Conservation (phyloP, 192 early-diverging fungal genomes). For the Coemansia sp. region DNA sequence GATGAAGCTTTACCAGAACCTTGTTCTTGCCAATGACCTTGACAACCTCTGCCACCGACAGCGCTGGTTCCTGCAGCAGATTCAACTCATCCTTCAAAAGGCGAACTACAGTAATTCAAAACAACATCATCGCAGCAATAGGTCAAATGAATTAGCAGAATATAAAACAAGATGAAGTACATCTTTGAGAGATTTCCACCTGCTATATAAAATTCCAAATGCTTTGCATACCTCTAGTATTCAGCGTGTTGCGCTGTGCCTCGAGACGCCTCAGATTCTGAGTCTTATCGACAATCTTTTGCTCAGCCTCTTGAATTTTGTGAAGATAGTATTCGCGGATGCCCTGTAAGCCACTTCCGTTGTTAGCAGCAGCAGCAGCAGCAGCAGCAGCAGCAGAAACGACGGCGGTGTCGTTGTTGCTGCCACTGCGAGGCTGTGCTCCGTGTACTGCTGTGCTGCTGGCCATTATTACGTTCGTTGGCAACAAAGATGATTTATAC, state of each 20-base stretch:
- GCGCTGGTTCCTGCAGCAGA: slow-evolving; percentile 94
- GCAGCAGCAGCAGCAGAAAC: no score
- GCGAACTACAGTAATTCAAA: slow-evolving; percentile 67
- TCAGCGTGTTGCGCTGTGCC: slow-evolving; percentile 96
- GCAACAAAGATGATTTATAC: not conserved
- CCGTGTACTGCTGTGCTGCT: slow-evolving; percentile 38
- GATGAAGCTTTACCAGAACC: slow-evolving; percentile 86
- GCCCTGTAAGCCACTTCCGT: slow-evolving; percentile 23
- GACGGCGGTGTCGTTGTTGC: not conserved
- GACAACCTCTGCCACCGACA: slow-evolving; percentile 95
- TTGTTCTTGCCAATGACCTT: slow-evolving; percentile 99
- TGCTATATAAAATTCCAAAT: not conserved
- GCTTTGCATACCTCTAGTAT: slow-evolving; percentile 75
- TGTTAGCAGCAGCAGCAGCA: not conserved
- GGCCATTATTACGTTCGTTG: slow-evolving; percentile 19
- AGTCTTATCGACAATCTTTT: slow-evolving; percentile 82
- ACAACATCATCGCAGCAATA: not conserved
- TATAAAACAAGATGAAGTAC: not conserved
- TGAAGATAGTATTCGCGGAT: slow-evolving; percentile 73
- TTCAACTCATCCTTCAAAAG: slow-evolving; percentile 94
- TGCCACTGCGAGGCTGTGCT: slow-evolving; percentile 8
- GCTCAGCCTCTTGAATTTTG: slow-evolving; percentile 86
- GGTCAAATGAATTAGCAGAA: not conserved
- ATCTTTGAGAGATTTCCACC: not conserved
- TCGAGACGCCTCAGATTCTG: slow-evolving; percentile 97